A percentile compares a stretch with the other conserved stretches of the same genome.
phyloP scores from a whole-genome alignment of 2,329 filamentous ascomycete species.

The Alternaria longipes region DNA sequence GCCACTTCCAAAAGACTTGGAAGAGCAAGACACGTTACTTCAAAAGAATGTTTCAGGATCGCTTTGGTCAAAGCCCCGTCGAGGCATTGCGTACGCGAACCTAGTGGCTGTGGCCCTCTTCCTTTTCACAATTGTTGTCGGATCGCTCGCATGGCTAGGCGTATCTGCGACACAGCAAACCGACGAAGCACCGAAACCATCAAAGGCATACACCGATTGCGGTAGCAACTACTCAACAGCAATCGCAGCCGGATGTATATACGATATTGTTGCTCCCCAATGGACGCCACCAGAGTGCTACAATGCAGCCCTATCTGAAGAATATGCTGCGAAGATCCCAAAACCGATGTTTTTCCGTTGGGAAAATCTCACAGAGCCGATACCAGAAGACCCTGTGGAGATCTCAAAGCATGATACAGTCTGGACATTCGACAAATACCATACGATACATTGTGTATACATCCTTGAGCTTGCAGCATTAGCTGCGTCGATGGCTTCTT shows the following conservation, averaged over 20 bases:
- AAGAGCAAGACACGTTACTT: background rate
- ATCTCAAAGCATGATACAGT: background rate
- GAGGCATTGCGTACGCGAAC: background rate
- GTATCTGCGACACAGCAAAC: background rate
- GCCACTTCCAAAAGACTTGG: background rate
- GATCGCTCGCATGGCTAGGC: background rate
- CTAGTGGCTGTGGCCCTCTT: background rate
- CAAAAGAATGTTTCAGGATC: background rate
- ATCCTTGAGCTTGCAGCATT: conserved; percentile 12
- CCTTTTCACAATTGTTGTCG: background rate
- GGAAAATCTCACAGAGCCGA: background rate
- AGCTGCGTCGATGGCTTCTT: conserved; percentile 6
- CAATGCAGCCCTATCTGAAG: background rate
- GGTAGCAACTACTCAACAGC: background rate
- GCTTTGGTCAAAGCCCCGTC: background rate
- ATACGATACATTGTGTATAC: conserved; percentile 11
- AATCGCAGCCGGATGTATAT: background rate
- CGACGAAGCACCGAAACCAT: background rate
- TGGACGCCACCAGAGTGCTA: background rate
- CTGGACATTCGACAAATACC: background rate
- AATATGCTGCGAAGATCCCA: background rate
- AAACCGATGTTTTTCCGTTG: background rate
- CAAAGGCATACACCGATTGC: background rate
- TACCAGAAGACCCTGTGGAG: background rate
- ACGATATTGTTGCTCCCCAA: background rate